Base-by-base conservation (phyloP, 2,329 filamentous ascomycete species). In the Trichophyton rubrum region DNA sequence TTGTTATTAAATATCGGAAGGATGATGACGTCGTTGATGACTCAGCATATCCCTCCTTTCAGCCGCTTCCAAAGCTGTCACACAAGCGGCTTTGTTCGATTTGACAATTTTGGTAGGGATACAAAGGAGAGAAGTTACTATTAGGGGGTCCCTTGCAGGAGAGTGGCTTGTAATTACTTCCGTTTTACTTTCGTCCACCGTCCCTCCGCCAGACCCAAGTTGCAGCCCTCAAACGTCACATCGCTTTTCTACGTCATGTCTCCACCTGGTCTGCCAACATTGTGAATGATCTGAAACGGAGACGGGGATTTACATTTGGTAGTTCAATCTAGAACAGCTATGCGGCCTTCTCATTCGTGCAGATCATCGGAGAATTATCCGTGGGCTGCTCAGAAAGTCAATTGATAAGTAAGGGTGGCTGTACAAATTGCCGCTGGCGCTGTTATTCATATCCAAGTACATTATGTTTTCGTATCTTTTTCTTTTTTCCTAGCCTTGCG, bases 11-110 rank as follows among this genome's bases (percentile, higher is more conserved):
- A 17, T 55, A n/a, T 24, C 41, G 11, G 17, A 17, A 4, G 55
- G 35, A 43, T 17, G 38, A 57, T 57, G 55, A 57, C 55, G 55
- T 57, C 40, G 55, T 35, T 24, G 55, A 17, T 57, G 55, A 57
- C 33, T 57, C 55, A 57, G 35, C 55, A 57, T 13, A 13, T 30
- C 13, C 4, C 17, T 13, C 22, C 55, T 24, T 41, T 57, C 35
- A 24, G 17, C 55, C n/a, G 51, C 51, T 33, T 55, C 30, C 27
- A 35, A 33, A 5, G 20, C 20, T 11, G 3, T 22, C 8, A 27
- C 20, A 27, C 11, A 13, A 38, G 8, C 11, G 33, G 11, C 33
- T 9, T 30, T 38, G 33, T 38, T 38, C 11, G 11, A 38, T 38
- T 51, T 27, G 20, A 6, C 13, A 15, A 9, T 13, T 27, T 27